phyloP scores from a whole-genome alignment of 2,329 filamentous ascomycete species.

The Pyricularia pennisetigena region DNA sequence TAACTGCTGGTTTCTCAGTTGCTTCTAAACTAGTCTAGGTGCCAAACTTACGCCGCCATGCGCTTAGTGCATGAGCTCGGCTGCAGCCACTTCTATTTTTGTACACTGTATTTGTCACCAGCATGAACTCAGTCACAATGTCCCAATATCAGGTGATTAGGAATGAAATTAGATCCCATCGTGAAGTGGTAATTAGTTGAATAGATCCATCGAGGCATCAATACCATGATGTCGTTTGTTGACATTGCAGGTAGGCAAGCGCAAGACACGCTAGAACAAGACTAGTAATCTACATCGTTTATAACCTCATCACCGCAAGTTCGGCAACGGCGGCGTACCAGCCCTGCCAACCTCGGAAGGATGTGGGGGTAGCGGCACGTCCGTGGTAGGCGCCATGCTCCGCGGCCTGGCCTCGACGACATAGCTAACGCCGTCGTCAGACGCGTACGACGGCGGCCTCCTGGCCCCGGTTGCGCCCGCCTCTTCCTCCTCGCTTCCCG shows the following conservation, averaged over 20 bases:
- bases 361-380: conserved; percentile 34
- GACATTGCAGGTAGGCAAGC: background rate
- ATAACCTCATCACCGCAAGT: conserved; percentile 13
- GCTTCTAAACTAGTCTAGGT: too few species aligned
- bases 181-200: background rate
- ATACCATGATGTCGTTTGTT: background rate
- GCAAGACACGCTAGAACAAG: background rate
- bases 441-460: conserved; percentile 68
- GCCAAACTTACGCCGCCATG: background rate
- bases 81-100: background rate
- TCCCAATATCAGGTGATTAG: background rate
- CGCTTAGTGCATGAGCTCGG: background rate
- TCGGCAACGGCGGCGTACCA: conserved; percentile 8
- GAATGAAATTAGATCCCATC: background rate
- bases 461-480: conserved; percentile 9
- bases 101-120: too few species aligned
- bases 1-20: too few species aligned
- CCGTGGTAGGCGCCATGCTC: conserved; percentile 37
- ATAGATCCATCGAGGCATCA: background rate
- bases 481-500: conserved; percentile 12
- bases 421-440: conserved; percentile 66
- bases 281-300: background rate
- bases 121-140: too few species aligned
- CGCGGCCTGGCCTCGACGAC: conserved; percentile 57
- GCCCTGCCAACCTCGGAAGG: conserved; percentile 32